phyloP scores from a whole-genome alignment of 495 filamentous ascomycete species.

The Daldinia concentrica region DNA sequence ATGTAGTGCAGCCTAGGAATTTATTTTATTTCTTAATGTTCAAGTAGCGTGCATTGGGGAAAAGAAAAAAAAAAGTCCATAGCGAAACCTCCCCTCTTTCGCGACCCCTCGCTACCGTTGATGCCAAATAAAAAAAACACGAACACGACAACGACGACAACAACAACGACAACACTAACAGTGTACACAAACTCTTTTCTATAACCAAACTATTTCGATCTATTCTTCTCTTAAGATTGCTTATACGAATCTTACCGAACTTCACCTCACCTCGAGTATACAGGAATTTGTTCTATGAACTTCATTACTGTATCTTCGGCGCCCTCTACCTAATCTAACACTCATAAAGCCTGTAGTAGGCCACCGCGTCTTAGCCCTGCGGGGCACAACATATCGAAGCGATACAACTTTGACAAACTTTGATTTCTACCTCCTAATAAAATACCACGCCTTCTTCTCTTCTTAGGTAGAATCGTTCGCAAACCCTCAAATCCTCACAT shows the following conservation, averaged over 20 bases:
- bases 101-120: constrained; percentile 34
- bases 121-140: constrained; percentile 33
- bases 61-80: constrained; percentile 30
- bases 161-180: constrained; percentile 1
- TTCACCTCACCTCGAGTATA: not conserved
- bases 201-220: constrained; percentile 12
- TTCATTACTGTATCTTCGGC: constrained; percentile 1
- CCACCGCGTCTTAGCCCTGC: constrained; percentile 43
- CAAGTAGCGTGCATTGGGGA: not conserved
- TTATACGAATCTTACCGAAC: constrained; percentile 7
- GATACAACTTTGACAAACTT: constrained; percentile 24
- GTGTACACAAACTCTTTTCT: not conserved
- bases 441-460: not conserved
- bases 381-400: constrained; percentile 36
- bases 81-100: constrained; percentile 37
- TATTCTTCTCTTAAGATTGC: constrained; percentile 16
- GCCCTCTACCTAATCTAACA: constrained; percentile 4
- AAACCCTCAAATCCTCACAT: no score
- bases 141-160: constrained; percentile 19
- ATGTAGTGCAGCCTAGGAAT: not conserved
- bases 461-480: constrained; percentile 6
- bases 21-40: constrained; percentile 8
- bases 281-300: not conserved
- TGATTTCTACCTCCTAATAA: constrained; percentile 6
- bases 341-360: constrained; percentile 10